Percentiles rank a stretch among this genome's conserved stretches.
These are phyloP conservation scores for Cutaneotrichosporon sp. DNA, from an alignment of 1,284 basidiomycete species.

Conservation along the genomic window DNA sequence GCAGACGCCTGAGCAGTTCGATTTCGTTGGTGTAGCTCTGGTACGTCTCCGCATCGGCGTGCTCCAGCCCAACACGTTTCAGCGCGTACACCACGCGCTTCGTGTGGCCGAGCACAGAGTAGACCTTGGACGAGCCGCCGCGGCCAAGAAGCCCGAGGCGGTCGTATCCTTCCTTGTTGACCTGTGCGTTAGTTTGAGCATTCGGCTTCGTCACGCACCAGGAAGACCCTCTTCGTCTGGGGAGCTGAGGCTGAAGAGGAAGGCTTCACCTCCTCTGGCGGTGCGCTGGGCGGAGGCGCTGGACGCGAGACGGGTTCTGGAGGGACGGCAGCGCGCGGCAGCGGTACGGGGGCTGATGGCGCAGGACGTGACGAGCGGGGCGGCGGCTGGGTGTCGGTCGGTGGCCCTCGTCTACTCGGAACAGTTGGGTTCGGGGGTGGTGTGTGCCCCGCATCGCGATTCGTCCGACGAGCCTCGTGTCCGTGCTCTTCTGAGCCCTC, in stretches of 20 bases:
- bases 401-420: neutral
- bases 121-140: conserved; percentile 92
- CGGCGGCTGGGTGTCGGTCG: neutral
- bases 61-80: conserved; percentile 83
- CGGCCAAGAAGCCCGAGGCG: conserved; percentile 84
- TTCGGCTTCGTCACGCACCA: neutral
- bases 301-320: neutral
- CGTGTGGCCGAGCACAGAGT: conserved; percentile 73
- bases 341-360: neutral
- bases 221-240: neutral
- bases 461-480: neutral
- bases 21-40: conserved; percentile 95
- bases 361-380: neutral
- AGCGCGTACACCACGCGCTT: conserved; percentile 77
- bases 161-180: conserved; percentile 79
- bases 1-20: conserved; percentile 76
- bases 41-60: conserved; percentile 80
- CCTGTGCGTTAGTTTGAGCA: conserved; percentile 47
- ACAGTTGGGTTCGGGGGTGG: neutral
- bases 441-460: neutral
- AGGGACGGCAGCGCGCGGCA: neutral
- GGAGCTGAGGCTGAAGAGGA: neutral
- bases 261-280: neutral
- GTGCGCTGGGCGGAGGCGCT: neutral
- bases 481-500: neutral